Conservation (phyloP, 2,329 filamentous ascomycete genomes). For the Neopestalotiopsis sp. region DNA sequence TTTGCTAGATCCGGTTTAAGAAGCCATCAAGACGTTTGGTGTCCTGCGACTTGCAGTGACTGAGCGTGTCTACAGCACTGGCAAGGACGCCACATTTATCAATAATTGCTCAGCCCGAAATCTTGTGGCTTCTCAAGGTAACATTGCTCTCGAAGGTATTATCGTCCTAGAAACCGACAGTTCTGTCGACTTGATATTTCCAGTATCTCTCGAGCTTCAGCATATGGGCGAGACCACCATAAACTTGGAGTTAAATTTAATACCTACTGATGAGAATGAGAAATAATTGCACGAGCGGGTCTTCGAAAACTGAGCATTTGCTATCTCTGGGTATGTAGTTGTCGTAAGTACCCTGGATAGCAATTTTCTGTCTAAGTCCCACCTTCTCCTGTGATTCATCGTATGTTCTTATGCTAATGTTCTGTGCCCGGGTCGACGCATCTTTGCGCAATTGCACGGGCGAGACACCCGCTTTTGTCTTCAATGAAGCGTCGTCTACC, state of each 20-base stretch:
- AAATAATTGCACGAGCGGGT: no score
- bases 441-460: neutral
- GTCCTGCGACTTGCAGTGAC: neutral
- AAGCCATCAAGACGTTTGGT: neutral
- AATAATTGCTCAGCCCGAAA: neutral
- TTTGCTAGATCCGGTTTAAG: neutral
- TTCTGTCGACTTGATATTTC: neutral
- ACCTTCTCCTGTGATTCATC: neutral
- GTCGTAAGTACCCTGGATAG: neutral
- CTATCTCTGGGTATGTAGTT: no score
- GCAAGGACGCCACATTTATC: neutral
- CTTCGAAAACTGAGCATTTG: no score
- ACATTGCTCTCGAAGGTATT: neutral
- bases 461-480: neutral
- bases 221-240: neutral
- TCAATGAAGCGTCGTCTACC: neutral
- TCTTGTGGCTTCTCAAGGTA: neutral
- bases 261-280: neutral
- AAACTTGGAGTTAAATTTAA: neutral
- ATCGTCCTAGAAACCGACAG: no score
- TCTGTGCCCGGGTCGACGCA: neutral
- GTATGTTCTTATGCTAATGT: neutral
- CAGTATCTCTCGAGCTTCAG: neutral
- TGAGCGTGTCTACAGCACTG: neutral
- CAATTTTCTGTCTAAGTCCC: neutral